Evolutionary conservation across 768 basidiomycete genomes (phyloP).

Genomic region (Brasilioporus rufonigricans): DNA sequence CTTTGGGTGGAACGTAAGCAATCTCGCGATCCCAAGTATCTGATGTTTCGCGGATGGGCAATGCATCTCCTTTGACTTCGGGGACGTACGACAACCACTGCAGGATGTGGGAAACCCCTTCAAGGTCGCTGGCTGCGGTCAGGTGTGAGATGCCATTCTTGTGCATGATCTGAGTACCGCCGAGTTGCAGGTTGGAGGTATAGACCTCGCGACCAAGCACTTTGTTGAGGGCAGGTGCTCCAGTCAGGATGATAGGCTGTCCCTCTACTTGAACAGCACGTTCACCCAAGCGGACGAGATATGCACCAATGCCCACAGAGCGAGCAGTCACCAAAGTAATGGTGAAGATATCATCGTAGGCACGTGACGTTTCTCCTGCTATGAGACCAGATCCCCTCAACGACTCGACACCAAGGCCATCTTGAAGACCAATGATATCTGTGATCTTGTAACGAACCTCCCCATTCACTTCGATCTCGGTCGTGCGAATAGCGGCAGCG

Average conservation of each 20-base stretch:
- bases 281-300: constrained; percentile 96
- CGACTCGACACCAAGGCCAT: constrained; percentile 96
- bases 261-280: constrained; percentile 98
- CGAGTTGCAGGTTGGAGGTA: constrained; percentile 96
- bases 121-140: constrained; percentile 91
- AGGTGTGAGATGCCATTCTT: constrained; percentile 99
- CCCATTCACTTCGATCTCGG: constrained; percentile 81
- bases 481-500: constrained; percentile 69
- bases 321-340: constrained; percentile 98
- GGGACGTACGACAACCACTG: constrained; percentile 96
- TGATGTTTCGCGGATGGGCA: constrained; percentile 71
- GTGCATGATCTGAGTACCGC: constrained; percentile 99
- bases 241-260: constrained; percentile 98
- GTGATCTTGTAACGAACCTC: constrained; percentile 93
- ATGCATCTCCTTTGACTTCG: constrained; percentile 69
- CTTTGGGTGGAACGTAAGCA: constrained; percentile 86
- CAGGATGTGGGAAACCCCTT: constrained; percentile 91
- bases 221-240: constrained; percentile 96
- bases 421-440: constrained; percentile 94
- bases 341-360: constrained; percentile 99
- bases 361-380: constrained; percentile 96
- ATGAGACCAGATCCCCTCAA: constrained; percentile 96
- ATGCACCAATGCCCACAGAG: constrained; percentile 98
- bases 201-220: constrained; percentile 98
- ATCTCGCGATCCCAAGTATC: constrained; percentile 94